Evolutionary conservation across 176 grass and related monocot species (phyloP).

Genomic region (Chrysopogon serrulatus): DNA sequence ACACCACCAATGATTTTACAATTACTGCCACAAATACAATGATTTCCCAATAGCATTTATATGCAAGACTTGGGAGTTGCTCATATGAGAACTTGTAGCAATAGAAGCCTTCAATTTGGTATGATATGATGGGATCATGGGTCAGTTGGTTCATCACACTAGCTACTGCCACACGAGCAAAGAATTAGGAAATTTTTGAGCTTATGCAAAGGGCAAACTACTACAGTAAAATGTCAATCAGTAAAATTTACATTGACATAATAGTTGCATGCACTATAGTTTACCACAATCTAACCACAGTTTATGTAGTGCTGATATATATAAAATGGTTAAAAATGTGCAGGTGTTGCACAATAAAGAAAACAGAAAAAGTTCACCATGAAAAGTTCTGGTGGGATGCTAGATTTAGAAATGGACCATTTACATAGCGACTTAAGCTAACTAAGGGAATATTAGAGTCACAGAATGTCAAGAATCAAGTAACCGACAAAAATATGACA

Average conservation of each 20-base stretch:
- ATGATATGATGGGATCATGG: not conserved
- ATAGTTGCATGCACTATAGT: not conserved
- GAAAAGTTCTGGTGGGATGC: not conserved
- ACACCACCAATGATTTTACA: not conserved
- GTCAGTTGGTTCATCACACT: not conserved
- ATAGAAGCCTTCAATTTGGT: not conserved
- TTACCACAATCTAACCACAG: not conserved
- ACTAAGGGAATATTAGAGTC: not conserved
- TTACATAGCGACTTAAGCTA: not conserved
- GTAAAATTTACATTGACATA: not conserved
- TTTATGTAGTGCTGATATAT: not conserved
- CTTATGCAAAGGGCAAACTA: not conserved
- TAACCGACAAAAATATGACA: not conserved
- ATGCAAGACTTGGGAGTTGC: not conserved
- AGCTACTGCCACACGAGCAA: slow-evolving; percentile 8
- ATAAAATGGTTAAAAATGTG: not conserved
- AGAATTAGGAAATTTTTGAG: not conserved
- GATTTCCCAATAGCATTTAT: not conserved
- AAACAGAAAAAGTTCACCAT: not conserved
- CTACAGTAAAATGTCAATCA: not conserved
- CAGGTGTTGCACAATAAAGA: not conserved
- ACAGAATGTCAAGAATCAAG: not conserved
- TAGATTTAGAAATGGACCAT: not conserved
- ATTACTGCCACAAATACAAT: not conserved
- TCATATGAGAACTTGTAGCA: not conserved